Base-by-base conservation (phyloP, 1,284 basidiomycete genomes). In the Salmacisia buchloeana region DNA sequence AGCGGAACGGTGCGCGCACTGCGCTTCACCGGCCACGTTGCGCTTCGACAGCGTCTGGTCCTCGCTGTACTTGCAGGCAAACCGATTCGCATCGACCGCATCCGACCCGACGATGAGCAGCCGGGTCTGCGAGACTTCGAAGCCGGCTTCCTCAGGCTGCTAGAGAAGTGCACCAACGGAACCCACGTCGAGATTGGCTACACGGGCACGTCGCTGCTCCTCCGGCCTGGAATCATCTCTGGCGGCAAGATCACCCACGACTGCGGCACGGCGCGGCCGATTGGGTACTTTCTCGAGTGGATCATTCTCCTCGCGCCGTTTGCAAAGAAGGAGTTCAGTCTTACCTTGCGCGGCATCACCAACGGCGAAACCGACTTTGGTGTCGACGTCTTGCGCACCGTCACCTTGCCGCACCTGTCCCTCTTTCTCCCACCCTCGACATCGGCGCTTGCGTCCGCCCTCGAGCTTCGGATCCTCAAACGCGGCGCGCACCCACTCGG, bases 111-210 rank as follows among this genome's bases (percentile, higher is more conserved):
- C 59, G 34, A 35, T 15, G 91, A 96, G 81, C 89, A 96, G 78
- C 94, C 96, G 38, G 96, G 96, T 80, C 82, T 99, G 31, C 84
- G 89, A 84, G 94, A 97, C 78, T 96, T 89, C 80, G 96, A 98
- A 83, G 88, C 96, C 61, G 94, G 90, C 74, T 85, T 97, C 34
- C 80, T 99, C 46, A 84, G 96, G 25, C 82, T 98, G 13, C 76
- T 98, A 29, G 94, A 98, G 80, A 93, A 92, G 77, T 83, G 91
- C 1, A 96, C 94, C 3, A 97, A 98, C 84, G 96, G 96, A 1
- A 92, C 91, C 6, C 83, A 91, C 29, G 91, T 98, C 67, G 96
- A 98, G 80, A 98, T 99, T 63, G 94, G 91, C 2, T 89, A 94
- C 21, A 98, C 96, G 13, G 77, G 77, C 72, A 79, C 77, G 0